Conservation (phyloP, 2,329 filamentous ascomycete genomes). For the Alternaria viburni region DNA sequence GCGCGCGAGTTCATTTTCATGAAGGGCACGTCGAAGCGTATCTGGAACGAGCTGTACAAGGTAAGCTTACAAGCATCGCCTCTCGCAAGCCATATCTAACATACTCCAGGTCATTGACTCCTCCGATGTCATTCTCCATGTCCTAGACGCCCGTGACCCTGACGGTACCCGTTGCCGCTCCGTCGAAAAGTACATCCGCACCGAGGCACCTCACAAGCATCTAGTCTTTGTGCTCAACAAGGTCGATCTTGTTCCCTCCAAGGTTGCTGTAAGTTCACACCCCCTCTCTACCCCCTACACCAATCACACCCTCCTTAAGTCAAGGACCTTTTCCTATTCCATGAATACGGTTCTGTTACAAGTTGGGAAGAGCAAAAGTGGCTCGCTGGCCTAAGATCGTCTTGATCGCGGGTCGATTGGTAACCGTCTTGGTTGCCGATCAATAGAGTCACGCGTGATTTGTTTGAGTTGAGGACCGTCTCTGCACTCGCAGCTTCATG, state of each 20-base stretch:
- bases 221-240: conserved; percentile 90
- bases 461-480: conserved; percentile 97
- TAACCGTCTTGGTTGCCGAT: conserved; percentile 87
- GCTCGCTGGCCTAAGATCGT: conserved; percentile 69
- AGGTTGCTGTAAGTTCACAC: conserved; percentile 82
- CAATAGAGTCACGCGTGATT: conserved; percentile 79
- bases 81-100: neutral
- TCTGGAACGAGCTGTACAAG: conserved; percentile 88
- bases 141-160: conserved; percentile 39
- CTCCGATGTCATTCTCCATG: conserved; percentile 87
- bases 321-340: conserved; percentile 73
- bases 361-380: conserved; percentile 92
- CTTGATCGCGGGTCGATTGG: conserved; percentile 72
- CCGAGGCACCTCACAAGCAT: conserved; percentile 96
- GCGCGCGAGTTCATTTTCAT: conserved; percentile 78
- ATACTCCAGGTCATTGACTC: conserved; percentile 71
- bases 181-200: conserved; percentile 89
- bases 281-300: conserved; percentile 23
- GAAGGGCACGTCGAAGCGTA: conserved; percentile 90
- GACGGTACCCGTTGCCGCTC: conserved; percentile 84
- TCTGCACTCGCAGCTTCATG: conserved; percentile 67
- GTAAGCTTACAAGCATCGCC: conserved; percentile 54
- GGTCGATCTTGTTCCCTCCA: conserved; percentile 89
- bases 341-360: conserved; percentile 96
- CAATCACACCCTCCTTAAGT: conserved; percentile 79